Conservation (phyloP, 306 rosid genomes). For the Cicer chorassanicum region DNA sequence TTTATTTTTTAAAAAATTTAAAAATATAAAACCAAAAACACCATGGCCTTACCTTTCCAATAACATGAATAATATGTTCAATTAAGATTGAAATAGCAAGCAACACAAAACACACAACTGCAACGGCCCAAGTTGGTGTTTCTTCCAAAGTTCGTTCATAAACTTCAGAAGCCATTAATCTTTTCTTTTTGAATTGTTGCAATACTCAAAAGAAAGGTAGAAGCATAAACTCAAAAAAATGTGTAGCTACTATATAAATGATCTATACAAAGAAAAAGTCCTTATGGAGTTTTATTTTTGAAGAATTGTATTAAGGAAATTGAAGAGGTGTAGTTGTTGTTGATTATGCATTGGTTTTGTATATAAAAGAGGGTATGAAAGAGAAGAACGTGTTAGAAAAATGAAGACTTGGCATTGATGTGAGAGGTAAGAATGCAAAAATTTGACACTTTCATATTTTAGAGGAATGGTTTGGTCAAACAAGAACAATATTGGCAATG, state of each 20-base stretch:
- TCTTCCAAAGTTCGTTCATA: constrained; percentile 50
- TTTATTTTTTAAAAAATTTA: too few relatives aligned
- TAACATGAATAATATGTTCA: constrained; percentile 63
- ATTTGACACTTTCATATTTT: neutral
- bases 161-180: constrained; percentile 28
- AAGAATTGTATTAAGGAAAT: neutral
- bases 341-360: neutral
- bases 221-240: neutral
- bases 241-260: neutral
- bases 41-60: constrained; percentile 50
- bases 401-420: constrained; percentile 12
- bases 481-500: neutral
- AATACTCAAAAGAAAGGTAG: neutral
- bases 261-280: neutral
- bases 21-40: too few relatives aligned
- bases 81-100: constrained; percentile 65
- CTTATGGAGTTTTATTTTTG: neutral
- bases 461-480: constrained; percentile 1
- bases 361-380: neutral
- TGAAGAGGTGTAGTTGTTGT: neutral
- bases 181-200: neutral
- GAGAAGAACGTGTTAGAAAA: neutral
- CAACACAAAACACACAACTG: constrained; percentile 71
- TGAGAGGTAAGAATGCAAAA: neutral
- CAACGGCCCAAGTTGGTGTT: constrained; percentile 90